A percentile compares a stretch with the other conserved stretches of the same genome.
These are phyloP conservation scores for Alnus glutinosa DNA, from an alignment of 306 rosid genomes.

Conservation along the genomic window DNA sequence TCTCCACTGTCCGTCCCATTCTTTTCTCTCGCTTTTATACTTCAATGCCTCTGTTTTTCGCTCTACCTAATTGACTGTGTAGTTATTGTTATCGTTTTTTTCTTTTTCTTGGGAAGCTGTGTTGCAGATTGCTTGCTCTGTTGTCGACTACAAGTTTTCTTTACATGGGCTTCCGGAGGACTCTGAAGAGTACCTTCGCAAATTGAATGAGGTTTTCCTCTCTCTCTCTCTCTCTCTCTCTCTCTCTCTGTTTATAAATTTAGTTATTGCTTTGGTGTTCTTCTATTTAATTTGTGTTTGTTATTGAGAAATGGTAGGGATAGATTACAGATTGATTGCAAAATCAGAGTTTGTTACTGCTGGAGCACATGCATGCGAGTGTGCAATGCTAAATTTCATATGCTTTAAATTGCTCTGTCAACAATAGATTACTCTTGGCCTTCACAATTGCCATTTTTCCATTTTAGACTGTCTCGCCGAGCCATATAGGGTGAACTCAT, in stretches of 20 bases:
- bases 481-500: not conserved
- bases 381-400: not conserved
- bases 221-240: not conserved
- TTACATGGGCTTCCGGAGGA: constrained; percentile 43
- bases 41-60: not conserved
- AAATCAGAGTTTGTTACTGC: not conserved
- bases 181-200: constrained; percentile 60
- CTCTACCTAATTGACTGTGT: not conserved
- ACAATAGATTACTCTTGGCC: not conserved
- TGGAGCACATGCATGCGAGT: not conserved
- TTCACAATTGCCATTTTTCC: not conserved
- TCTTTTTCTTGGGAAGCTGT: not conserved
- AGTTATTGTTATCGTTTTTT: not conserved
- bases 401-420: not conserved
- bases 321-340: not conserved
- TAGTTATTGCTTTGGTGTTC: not conserved
- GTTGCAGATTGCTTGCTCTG: constrained; percentile 58
- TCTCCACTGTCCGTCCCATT: constrained; percentile 51
- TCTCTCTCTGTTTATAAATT: not conserved
- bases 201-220: constrained; percentile 55
- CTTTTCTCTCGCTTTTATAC: not conserved
- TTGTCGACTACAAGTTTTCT: constrained; percentile 67
- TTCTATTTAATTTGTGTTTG: not conserved
- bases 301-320: constrained; percentile 2
- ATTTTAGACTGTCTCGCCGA: not conserved